Base-by-base conservation (phyloP, 2,329 filamentous ascomycete species). In the Eurotiales sp. region DNA sequence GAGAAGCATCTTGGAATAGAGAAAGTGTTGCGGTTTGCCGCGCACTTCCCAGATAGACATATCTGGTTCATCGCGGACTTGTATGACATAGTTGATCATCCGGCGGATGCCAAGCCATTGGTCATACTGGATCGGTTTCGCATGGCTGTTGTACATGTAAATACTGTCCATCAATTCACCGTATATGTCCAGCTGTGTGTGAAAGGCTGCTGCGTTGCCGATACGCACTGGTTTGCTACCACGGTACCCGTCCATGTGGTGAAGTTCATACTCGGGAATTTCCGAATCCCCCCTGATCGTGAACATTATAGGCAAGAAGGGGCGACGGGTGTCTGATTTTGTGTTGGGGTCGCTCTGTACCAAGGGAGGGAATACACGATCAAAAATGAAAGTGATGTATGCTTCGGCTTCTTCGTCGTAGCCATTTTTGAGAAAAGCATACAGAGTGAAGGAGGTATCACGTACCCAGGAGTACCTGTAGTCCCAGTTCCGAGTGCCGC, bases 31-130 rank as follows among this genome's bases (percentile, higher is more conserved):
- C 63, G 86, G 86, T 61, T 83, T 73, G 57, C 87, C 87, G 37
- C 87, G 81, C 5, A 89, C 86, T 65, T 91, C 87, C 87, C 87
- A 90, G 60, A 90, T 91, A 2, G 85, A 89, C 86, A 90, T 90
- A 62, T 91, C 87, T 11, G 83, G 82, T 39, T 84, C 72, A 51
- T 84, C 70, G 64, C 84, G 79, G 48, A 90, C 82, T 0, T 78
- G 83, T 55, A 88, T 75, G 32, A 88, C 84, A 59, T 87, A 87
- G 62, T 90, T 85, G 32, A 73, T 71, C 66, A 90, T 82, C 52
- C 86, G 78, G 15, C 87, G 79, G 22, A 91, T 80, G 3, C 81
- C 77, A 37, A 84, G 77, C 87, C 87, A 91, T 54, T 86, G 82
- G 54, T 90, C 87, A 78, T 87, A 91, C 4, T 83, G 83, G 17